Evolutionary conservation across 192 early-diverging fungal species (phyloP).

Genomic region (Rhizophagus prolifer): DNA sequence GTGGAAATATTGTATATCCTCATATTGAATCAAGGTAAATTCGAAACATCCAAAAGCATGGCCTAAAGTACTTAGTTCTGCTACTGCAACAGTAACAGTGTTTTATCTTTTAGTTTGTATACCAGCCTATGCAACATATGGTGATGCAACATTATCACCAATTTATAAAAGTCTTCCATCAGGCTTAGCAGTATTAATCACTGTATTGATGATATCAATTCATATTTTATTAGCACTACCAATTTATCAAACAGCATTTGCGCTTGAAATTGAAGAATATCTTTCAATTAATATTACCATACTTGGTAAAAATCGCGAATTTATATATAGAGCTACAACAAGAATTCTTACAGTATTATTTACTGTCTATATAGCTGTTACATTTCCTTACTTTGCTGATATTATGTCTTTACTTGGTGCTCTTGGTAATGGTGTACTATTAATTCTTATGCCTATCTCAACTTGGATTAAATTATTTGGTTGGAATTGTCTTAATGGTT

Average conservation of each 20-base stretch:
- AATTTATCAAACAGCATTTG: slow-evolving; percentile 62
- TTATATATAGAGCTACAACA: slow-evolving; percentile 43
- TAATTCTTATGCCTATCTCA: slow-evolving; percentile 56
- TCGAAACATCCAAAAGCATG: slow-evolving; percentile 54
- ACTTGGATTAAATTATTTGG: slow-evolving; percentile 54
- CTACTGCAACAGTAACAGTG: slow-evolving; percentile 53
- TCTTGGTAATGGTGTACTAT: slow-evolving; percentile 51
- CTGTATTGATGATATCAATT: slow-evolving; percentile 59
- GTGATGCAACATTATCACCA: slow-evolving; percentile 50
- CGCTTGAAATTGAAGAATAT: slow-evolving; percentile 60
- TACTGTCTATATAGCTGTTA: slow-evolving; percentile 44
- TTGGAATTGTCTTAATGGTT: slow-evolving; percentile 39
- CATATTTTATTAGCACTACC: slow-evolving; percentile 70
- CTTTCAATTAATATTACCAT: slow-evolving; percentile 42
- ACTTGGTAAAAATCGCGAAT: slow-evolving; percentile 39
- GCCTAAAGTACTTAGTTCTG: slow-evolving; percentile 51
- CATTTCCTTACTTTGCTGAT: slow-evolving; percentile 61
- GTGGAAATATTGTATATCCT: slow-evolving; percentile 71
- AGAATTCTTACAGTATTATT: slow-evolving; percentile 47
- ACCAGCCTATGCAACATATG: slow-evolving; percentile 66
- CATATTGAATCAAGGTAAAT: slow-evolving; percentile 57
- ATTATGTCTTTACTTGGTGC: slow-evolving; percentile 62
- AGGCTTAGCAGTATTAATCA: slow-evolving; percentile 47
- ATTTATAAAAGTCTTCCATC: slow-evolving; percentile 58
- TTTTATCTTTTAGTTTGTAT: slow-evolving; percentile 66